Percentiles rank a stretch among this genome's conserved stretches.
Conservation (phyloP, 2,329 filamentous ascomycete genomes). For the Aureobasidium leucospermi region DNA sequence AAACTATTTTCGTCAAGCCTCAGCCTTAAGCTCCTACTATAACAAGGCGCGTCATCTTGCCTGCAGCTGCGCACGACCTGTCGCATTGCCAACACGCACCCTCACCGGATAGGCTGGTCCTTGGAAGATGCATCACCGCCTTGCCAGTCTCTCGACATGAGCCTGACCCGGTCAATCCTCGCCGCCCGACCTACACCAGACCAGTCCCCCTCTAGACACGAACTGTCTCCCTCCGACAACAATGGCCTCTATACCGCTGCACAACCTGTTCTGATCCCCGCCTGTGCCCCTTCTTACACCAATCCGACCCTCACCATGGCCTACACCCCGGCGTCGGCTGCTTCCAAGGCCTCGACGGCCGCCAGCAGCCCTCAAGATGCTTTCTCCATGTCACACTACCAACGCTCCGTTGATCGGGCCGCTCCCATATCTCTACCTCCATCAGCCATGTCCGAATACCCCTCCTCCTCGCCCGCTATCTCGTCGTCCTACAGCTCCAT, state of each 20-base stretch:
- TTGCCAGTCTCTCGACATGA: conserved; percentile 7
- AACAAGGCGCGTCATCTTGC: neutral
- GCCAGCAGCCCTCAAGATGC: conserved; percentile 34
- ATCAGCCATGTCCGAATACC: conserved; percentile 17
- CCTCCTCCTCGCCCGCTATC: conserved; percentile 12
- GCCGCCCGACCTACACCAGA: neutral
- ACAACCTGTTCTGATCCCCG: neutral
- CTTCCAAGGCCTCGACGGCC: conserved; percentile 29
- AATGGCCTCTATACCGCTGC: neutral
- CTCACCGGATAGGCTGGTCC: conserved; percentile 1
- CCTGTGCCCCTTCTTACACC: neutral
- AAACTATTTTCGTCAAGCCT: conserved; percentile 6
- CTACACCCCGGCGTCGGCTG: conserved; percentile 20
- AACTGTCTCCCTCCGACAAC: neutral
- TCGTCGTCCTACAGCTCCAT: conserved; percentile 17
- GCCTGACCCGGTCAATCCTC: conserved; percentile 8
- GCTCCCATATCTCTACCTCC: conserved; percentile 16
- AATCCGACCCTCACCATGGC: conserved; percentile 19
- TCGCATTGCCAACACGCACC: neutral
- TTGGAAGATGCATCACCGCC: conserved; percentile 14
- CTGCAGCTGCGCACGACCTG: conserved; percentile 2
- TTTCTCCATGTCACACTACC: conserved; percentile 29
- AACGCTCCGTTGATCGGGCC: conserved; percentile 29
- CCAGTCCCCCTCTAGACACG: neutral
- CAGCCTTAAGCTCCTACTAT: neutral